phyloP scores from a whole-genome alignment of 768 basidiomycete genomes.

The Tricholoma bakamatsutake region DNA sequence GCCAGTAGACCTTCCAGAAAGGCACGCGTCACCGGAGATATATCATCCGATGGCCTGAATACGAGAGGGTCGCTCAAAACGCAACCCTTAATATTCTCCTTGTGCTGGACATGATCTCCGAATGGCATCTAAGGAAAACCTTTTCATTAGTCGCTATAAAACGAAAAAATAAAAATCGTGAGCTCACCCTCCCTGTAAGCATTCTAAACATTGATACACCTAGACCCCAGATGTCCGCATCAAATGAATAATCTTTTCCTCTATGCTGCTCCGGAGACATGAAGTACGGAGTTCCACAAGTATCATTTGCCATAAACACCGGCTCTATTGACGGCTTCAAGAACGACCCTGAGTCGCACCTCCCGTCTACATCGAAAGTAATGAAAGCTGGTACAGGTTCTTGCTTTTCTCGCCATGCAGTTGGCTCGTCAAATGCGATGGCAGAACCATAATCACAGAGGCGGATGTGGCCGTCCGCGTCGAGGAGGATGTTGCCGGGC shows the following conservation, averaged over 20 bases:
- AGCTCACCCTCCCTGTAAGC: conserved; percentile 3
- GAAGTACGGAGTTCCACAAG: conserved; percentile 2
- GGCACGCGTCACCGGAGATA: neutral
- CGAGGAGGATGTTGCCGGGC: conserved; percentile 1
- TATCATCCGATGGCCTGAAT: neutral
- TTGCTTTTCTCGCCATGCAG: neutral
- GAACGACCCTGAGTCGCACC: neutral
- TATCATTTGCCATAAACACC: neutral
- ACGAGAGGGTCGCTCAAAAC: neutral
- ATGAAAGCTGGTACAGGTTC: neutral
- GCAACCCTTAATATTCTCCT: neutral
- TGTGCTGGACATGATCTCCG: neutral
- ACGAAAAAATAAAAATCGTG: neutral
- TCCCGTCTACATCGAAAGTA: conserved; percentile 2
- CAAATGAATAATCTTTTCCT: conserved; percentile 2
- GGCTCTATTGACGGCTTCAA: conserved; percentile 1
- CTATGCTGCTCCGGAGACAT: conserved; percentile 4
- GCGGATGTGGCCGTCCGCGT: conserved; percentile 1
- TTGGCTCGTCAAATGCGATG: neutral
- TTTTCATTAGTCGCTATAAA: neutral
- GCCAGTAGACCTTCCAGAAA: conserved; percentile 1
- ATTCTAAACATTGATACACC: neutral
- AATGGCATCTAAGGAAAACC: neutral
- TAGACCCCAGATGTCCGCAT: conserved; percentile 1
- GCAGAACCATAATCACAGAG: conserved; percentile 2